phyloP scores from a whole-genome alignment of 106 monocot species.

The Dendrobium chrysotoxum region DNA sequence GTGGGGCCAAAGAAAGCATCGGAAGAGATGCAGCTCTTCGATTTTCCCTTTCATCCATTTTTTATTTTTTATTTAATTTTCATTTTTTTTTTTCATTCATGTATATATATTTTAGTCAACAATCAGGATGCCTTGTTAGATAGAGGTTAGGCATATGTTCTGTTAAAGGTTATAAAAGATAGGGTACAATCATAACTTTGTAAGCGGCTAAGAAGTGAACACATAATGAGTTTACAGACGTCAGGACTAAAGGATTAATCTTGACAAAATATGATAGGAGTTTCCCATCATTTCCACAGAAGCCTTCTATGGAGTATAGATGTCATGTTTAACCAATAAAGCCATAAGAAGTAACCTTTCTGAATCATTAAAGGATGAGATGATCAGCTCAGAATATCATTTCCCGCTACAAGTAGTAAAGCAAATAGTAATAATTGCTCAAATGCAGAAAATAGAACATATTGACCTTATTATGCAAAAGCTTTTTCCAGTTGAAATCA shows the following conservation, averaged over 20 bases:
- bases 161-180: background rate
- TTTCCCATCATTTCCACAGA: background rate
- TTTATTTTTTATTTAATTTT: too few relatives aligned
- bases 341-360: background rate
- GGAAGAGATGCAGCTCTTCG: too few relatives aligned
- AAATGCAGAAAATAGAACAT: background rate
- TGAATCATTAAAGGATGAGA: background rate
- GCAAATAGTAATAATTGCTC: background rate
- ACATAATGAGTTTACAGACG: background rate
- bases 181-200: background rate
- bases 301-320: background rate
- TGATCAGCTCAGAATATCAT: background rate
- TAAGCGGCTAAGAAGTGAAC: background rate
- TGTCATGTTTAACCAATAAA: background rate
- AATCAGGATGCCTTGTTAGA: too few relatives aligned
- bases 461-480: constrained; percentile 88
- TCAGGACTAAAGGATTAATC: background rate
- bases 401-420: background rate
- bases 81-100: too few relatives aligned
- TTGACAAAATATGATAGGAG: background rate
- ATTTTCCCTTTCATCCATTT: too few relatives aligned
- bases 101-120: too few relatives aligned
- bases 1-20: too few relatives aligned
- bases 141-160: too few relatives aligned
- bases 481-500: constrained; percentile 89